Conservation (phyloP, 257 asterid species). For the Nicotiana undulata region DNA sequence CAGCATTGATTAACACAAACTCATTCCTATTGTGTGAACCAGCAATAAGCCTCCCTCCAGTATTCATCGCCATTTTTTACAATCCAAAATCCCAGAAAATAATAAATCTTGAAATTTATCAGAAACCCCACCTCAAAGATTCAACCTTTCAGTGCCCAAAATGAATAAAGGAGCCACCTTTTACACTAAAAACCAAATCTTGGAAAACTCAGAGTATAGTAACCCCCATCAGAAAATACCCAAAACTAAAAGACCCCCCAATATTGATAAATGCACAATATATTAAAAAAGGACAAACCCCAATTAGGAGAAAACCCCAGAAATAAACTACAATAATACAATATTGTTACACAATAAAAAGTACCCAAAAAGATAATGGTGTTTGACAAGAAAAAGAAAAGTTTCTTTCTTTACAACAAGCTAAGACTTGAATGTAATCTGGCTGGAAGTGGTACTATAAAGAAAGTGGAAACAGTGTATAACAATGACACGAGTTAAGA, state of each 20-base stretch:
- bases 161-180: constrained; percentile 20
- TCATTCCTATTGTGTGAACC: constrained; percentile 87
- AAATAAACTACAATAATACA: neutral
- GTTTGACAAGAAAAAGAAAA: neutral
- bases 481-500: constrained; percentile 9
- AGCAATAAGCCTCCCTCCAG: constrained; percentile 79
- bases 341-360: constrained; percentile 17
- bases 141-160: constrained; percentile 27
- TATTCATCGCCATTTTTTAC: constrained; percentile 51
- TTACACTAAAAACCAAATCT: constrained; percentile 31
- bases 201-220: constrained; percentile 12
- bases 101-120: constrained; percentile 23
- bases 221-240: constrained; percentile 38
- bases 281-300: constrained; percentile 24
- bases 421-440: constrained; percentile 40
- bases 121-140: constrained; percentile 32
- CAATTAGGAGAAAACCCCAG: neutral
- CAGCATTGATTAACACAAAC: constrained; percentile 72
- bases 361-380: constrained; percentile 19
- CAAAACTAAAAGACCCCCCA: constrained; percentile 20
- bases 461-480: neutral
- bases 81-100: constrained; percentile 4
- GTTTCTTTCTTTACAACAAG: constrained; percentile 21
- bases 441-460: constrained; percentile 33
- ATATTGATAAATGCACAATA: constrained; percentile 30